Conservation (phyloP, 192 early-diverging fungal species). For the Rhizoclosmatium globosum region DNA sequence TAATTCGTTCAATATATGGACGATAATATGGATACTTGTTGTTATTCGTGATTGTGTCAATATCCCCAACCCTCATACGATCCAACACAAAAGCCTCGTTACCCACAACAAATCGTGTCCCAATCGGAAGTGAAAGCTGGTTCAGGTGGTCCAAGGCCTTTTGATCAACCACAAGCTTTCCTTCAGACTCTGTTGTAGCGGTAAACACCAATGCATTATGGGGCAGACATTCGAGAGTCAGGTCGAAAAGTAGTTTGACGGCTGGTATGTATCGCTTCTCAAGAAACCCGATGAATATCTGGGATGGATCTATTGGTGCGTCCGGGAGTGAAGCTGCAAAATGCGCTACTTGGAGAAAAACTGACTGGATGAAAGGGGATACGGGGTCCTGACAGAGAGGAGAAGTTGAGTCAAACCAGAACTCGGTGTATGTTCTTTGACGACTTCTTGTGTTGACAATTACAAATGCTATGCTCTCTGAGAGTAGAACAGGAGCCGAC, state of each 20-base stretch:
- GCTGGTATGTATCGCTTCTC: conserved; percentile 1
- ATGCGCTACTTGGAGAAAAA: background rate
- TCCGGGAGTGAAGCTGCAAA: conserved; percentile 3
- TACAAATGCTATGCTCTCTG: background rate
- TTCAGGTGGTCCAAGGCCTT: background rate
- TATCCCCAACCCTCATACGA: background rate
- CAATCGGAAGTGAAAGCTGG: background rate
- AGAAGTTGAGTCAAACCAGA: background rate
- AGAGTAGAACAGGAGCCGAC: background rate
- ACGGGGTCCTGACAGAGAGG: background rate
- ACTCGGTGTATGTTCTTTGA: background rate
- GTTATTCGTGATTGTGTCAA: background rate
- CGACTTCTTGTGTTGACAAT: background rate
- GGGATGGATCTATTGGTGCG: background rate
- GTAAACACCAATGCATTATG: conserved; percentile 5
- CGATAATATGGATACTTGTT: conserved; percentile 22
- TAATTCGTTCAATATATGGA: conserved; percentile 1
- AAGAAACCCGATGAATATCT: background rate
- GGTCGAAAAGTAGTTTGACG: background rate
- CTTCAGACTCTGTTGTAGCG: background rate
- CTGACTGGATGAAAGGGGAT: background rate
- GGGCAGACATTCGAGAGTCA: conserved; percentile 6
- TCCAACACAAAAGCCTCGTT: conserved; percentile 14
- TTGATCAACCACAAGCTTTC: background rate
- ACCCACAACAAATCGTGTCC: background rate